Conservation (phyloP, 257 asterid species). For the Przewalskia tangutica region DNA sequence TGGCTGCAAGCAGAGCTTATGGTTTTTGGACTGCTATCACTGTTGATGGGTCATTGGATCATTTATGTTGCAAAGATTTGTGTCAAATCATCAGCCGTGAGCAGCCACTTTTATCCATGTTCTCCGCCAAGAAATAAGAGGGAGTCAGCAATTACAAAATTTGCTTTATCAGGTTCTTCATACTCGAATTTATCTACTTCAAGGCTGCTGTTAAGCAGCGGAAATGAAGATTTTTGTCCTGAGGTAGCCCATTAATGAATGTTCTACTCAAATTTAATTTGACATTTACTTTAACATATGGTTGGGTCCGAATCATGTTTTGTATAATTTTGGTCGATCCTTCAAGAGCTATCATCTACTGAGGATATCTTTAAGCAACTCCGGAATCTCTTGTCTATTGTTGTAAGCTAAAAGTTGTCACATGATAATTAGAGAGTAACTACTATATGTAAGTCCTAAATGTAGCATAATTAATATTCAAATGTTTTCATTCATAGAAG, state of each 20-base stretch:
- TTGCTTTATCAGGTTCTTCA: conserved; percentile 16
- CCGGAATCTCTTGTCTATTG: background rate
- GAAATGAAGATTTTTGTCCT: conserved; percentile 38
- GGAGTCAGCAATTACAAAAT: conserved; percentile 9
- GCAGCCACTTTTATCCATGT: conserved; percentile 83
- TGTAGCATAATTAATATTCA: background rate
- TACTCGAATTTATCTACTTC: conserved; percentile 36
- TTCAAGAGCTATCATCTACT: background rate
- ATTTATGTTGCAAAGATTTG: conserved; percentile 70
- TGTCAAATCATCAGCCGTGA: conserved; percentile 63
- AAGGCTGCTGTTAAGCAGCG: conserved; percentile 25
- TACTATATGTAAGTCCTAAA: background rate
- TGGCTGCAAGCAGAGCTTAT: conserved; percentile 55
- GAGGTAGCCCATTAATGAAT: conserved; percentile 32
- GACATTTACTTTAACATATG: background rate
- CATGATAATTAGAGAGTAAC: background rate
- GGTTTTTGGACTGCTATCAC: conserved; percentile 83
- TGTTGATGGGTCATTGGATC: conserved; percentile 95
- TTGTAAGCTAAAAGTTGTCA: background rate
- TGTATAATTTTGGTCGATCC: background rate
- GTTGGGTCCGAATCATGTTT: background rate
- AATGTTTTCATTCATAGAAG: background rate
- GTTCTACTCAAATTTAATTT: background rate
- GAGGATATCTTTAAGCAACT: background rate
- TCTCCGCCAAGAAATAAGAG: conserved; percentile 19